Percentiles rank a stretch among this genome's conserved stretches.
phyloP scores from a whole-genome alignment of 2,329 filamentous ascomycete species.

The Penicillium sp. region DNA sequence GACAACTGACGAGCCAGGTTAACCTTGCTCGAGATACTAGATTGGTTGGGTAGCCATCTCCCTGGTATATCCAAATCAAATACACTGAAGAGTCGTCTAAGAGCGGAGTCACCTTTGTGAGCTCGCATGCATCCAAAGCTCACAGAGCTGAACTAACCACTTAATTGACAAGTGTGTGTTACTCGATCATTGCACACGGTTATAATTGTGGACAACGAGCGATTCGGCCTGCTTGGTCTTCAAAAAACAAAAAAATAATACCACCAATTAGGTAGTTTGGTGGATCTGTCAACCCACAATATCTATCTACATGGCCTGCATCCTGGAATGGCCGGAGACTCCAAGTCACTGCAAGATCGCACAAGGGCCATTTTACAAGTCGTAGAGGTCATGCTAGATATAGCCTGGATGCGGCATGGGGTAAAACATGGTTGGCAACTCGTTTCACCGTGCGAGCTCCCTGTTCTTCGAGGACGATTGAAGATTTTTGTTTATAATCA shows the following conservation, averaged over 20 bases:
- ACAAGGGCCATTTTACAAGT: conserved; percentile 63
- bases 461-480: conserved; percentile 19
- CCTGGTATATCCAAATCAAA: conserved; percentile 36
- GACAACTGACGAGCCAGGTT: conserved; percentile 14
- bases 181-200: conserved; percentile 67
- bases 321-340: conserved; percentile 16
- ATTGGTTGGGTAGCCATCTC: conserved; percentile 28
- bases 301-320: conserved; percentile 68
- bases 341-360: conserved; percentile 22
- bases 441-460: conserved; percentile 59
- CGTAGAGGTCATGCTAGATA: conserved; percentile 59
- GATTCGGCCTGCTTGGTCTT: conserved; percentile 53
- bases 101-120: conserved; percentile 30
- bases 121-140: conserved; percentile 22
- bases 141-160: conserved; percentile 47
- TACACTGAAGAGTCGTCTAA: conserved; percentile 8
- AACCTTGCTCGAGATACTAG: conserved; percentile 28
- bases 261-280: conserved; percentile 66
- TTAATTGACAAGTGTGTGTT: conserved; percentile 52
- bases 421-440: conserved; percentile 74
- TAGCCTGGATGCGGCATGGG: conserved; percentile 57
- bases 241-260: conserved; percentile 46
- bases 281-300: conserved; percentile 69
- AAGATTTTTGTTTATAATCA: background rate
- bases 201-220: conserved; percentile 55